Base-by-base conservation (phyloP, 441 rosid species). In the Eruca vesicaria region DNA sequence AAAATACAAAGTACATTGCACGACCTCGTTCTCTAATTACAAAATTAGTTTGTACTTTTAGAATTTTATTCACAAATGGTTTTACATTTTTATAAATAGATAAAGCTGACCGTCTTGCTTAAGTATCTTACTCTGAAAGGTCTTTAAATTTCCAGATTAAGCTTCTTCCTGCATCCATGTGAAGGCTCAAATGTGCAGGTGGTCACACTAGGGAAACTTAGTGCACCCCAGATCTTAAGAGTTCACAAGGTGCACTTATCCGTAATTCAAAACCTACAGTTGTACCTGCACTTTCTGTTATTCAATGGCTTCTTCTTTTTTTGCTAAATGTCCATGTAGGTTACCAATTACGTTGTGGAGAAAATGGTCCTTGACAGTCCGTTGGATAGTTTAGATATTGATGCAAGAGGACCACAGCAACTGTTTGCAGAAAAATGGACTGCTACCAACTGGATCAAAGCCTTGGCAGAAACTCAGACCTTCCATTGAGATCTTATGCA, bases 161-260 rank as follows among this genome's bases (percentile, higher is more conserved):
- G 99, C 85, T 96, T 96, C 86, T 94, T 85, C 83, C 82, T 96
- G 76, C 98, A 90, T 71, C 95, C 98, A 45, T 92, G 84, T 79
- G 98, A 96, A 86, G 98, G 97, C 70, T 88, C 98, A 63, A 53
- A 84, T 66, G 84, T 84, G 69, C 94, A 87, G 85, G 90, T 92
- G 66, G 88, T 89, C 74, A 90, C 98, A 29, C 98, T 89, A 80
- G 98, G 98, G 82, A 96, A 96, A 78, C 84, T 96, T 61, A 96
- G 99, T 84, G 99, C 99, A 50, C 98, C 98, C 62, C 88, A 98
- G 63, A 96, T 96, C 84, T 81, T 96, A 88, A 89, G 97, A 85
- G 88, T 96, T 81, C 98, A 92, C 71, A 96, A 96, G 86, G 99
- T 53, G 78, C 81, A 83, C 63, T 31, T 55, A 41, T 31, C 20